These are phyloP conservation scores for Nakazawaea ishiwadae DNA, from an alignment of 805 yeast genomes.

Conservation along the genomic window DNA sequence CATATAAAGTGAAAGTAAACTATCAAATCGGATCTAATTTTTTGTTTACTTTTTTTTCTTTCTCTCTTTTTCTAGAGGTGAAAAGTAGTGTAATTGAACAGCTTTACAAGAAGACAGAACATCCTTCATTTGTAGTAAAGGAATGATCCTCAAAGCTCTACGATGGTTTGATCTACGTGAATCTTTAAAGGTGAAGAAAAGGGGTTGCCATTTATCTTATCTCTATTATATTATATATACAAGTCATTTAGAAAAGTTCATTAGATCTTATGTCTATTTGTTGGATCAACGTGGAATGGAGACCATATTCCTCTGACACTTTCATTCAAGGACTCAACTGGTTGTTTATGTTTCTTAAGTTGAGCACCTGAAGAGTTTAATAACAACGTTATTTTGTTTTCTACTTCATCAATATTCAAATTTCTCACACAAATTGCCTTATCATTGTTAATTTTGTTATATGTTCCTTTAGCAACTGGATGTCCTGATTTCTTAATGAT, in stretches of 20 bases:
- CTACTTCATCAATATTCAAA: slow-evolving; percentile 55
- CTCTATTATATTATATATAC: not conserved
- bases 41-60: not conserved
- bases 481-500: slow-evolving; percentile 74
- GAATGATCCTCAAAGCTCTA: too few species aligned
- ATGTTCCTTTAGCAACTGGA: slow-evolving; percentile 66
- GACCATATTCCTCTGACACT: slow-evolving; percentile 98
- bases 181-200: too few species aligned
- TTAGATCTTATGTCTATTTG: slow-evolving; percentile 41
- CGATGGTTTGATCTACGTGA: too few species aligned
- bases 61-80: too few species aligned
- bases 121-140: too few species aligned
- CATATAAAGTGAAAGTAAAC: too few species aligned
- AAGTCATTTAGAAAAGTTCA: not conserved
- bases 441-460: slow-evolving; percentile 34
- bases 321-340: slow-evolving; percentile 74
- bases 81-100: not conserved
- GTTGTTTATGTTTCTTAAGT: slow-evolving; percentile 59
- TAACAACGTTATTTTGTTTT: slow-evolving; percentile 58
- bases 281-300: slow-evolving; percentile 73
- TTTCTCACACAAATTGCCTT: slow-evolving; percentile 77
- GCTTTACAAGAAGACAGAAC: too few species aligned
- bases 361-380: slow-evolving; percentile 65
- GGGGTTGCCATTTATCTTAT: too few species aligned
- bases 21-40: too few species aligned